A percentile compares a stretch with the other conserved stretches of the same genome.
These are phyloP conservation scores for Paecilomyces fulvus DNA, from an alignment of 2,329 filamentous ascomycete species.

Conservation along the genomic window DNA sequence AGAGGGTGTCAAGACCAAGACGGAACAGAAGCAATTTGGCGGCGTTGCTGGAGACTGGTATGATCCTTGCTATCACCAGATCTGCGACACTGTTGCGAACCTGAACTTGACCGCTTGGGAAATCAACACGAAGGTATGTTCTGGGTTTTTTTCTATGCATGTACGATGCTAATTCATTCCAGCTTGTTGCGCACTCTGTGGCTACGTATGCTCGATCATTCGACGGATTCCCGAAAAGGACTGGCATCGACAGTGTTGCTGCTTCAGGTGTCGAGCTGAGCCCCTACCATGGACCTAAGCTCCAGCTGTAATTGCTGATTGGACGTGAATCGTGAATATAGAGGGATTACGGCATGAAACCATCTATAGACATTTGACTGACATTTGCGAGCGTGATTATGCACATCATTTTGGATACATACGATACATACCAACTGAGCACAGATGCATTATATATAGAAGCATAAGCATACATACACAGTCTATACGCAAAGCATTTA, in stretches of 20 bases:
- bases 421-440: neutral
- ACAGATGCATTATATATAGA: neutral
- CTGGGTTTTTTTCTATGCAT: neutral
- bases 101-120: conserved; percentile 47
- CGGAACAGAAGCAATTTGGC: conserved; percentile 61
- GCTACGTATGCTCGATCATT: conserved; percentile 61
- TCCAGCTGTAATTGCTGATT: conserved; percentile 2
- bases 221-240: conserved; percentile 54
- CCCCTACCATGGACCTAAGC: conserved; percentile 7
- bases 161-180: conserved; percentile 1
- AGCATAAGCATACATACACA: neutral
- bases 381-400: neutral
- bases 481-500: neutral
- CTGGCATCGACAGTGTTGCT: conserved; percentile 5
- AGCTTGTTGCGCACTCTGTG: conserved; percentile 59
- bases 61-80: conserved; percentile 50
- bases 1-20: conserved; percentile 63
- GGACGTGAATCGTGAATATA: neutral
- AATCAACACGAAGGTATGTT: conserved; percentile 42
- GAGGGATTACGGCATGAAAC: neutral
- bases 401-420: neutral
- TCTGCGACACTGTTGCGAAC: conserved; percentile 46
- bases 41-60: conserved; percentile 54
- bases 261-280: neutral
- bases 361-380: neutral